phyloP scores from a whole-genome alignment of 495 filamentous ascomycete genomes.

The Podospora sp. region DNA sequence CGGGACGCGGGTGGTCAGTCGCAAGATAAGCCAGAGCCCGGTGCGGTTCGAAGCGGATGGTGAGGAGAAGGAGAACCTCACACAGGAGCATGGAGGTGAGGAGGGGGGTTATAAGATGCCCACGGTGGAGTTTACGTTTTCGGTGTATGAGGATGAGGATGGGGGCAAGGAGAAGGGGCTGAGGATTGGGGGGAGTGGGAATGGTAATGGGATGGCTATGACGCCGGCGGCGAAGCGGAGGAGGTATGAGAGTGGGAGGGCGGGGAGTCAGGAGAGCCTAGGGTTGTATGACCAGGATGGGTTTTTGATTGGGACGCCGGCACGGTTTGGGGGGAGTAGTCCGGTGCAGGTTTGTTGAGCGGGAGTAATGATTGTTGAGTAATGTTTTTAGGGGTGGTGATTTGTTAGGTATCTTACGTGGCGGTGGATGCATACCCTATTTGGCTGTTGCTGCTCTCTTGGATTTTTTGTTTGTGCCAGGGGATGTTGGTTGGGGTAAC shows the following conservation, averaged over 20 bases:
- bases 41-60: not conserved
- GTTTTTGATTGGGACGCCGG: conserved; percentile 13
- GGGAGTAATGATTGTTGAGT: not conserved
- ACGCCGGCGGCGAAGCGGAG: not conserved
- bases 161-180: not conserved
- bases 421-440: not conserved
- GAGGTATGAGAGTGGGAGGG: not conserved
- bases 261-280: conserved; percentile 13
- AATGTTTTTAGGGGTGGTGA: not conserved
- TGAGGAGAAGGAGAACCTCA: not conserved
- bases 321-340: not conserved
- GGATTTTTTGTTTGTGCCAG: not conserved
- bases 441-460: not conserved
- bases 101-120: not conserved
- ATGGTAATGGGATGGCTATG: not conserved
- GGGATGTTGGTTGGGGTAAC: not conserved
- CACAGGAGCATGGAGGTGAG: not conserved
- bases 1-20: not conserved
- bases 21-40: not conserved
- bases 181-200: not conserved
- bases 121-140: not conserved
- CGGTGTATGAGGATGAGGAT: not conserved
- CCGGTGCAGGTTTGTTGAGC: not conserved
- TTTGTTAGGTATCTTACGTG: not conserved
- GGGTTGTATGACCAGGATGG: conserved; percentile 19